phyloP scores from a whole-genome alignment of 2,329 filamentous ascomycete genomes.

The Alternaria sp. region DNA sequence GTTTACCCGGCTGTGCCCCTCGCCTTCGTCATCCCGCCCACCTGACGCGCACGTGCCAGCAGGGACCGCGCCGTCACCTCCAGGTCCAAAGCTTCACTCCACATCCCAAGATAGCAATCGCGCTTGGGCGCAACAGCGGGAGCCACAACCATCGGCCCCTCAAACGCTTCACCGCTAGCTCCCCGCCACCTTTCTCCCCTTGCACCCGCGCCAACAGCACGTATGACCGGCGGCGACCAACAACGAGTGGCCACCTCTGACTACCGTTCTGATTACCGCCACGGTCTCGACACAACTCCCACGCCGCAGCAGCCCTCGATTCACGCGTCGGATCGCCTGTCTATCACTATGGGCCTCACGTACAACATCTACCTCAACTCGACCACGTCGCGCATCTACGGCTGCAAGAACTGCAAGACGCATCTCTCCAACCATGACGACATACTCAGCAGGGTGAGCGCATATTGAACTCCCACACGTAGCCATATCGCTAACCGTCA shows the following conservation, averaged over 20 bases:
- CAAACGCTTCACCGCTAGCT: not conserved
- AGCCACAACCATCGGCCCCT: not conserved
- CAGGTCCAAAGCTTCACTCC: conserved; percentile 15
- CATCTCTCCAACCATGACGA: conserved; percentile 95
- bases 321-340: conserved; percentile 5
- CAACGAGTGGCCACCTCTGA: conserved; percentile 12
- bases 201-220: conserved; percentile 5
- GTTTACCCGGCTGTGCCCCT: not conserved
- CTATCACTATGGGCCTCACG: conserved; percentile 75
- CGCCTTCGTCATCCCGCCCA: conserved; percentile 16
- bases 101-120: conserved; percentile 8
- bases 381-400: conserved; percentile 84
- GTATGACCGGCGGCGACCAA: conserved; percentile 18
- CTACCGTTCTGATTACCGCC: conserved; percentile 10
- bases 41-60: conserved; percentile 24
- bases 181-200: conserved; percentile 1
- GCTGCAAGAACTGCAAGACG: conserved; percentile 91
- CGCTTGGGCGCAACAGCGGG: conserved; percentile 18
- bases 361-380: conserved; percentile 94
- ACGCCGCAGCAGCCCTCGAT: conserved; percentile 7
- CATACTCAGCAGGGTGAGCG: conserved; percentile 85
- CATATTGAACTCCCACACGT: not conserved
- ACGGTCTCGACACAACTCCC: conserved; percentile 4
- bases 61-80: conserved; percentile 15
- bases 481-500: conserved; percentile 8